Evolutionary conservation across 106 monocot genomes (phyloP).

Genomic region (Apostasia shenzhenica): DNA sequence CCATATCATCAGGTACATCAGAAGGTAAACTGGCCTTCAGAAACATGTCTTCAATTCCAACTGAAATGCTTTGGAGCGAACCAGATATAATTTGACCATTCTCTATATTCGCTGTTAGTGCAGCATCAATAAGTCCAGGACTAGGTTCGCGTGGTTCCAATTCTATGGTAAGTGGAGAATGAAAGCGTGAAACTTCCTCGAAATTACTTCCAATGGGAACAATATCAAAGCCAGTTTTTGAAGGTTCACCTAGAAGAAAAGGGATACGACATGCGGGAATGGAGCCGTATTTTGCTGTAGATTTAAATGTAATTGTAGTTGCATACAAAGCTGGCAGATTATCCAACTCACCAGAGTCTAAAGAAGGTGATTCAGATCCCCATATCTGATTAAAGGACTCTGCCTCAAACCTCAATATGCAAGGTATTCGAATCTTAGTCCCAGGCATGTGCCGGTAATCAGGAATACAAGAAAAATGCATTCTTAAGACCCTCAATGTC

Average conservation of each 20-base stretch:
- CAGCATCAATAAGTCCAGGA: conserved; percentile 67
- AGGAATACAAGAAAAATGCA: conserved; percentile 68
- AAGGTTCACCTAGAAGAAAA: conserved; percentile 69
- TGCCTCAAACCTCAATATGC: conserved; percentile 61
- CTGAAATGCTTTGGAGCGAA: conserved; percentile 45
- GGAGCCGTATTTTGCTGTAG: conserved; percentile 59
- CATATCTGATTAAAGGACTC: conserved; percentile 46
- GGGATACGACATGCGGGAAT: conserved; percentile 70
- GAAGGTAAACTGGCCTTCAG: conserved; percentile 50
- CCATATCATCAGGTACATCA: conserved; percentile 28
- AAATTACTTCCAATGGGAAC: conserved; percentile 25
- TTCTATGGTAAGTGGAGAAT: conserved; percentile 50
- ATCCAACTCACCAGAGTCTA: conserved; percentile 27
- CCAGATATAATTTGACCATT: conserved; percentile 70
- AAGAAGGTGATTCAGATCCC: conserved; percentile 26
- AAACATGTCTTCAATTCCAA: conserved; percentile 98
- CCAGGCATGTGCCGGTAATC: conserved; percentile 65
- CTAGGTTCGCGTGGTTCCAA: conserved; percentile 78
- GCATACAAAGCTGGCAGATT: conserved; percentile 75
- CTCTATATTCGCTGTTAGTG: conserved; percentile 63
- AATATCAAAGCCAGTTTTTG: conserved; percentile 33
- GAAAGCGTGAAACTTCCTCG: conserved; percentile 18
- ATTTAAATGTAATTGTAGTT: conserved; percentile 57
- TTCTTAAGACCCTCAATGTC: conserved; percentile 46
- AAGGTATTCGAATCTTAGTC: conserved; percentile 72